A percentile compares a stretch with the other conserved stretches of the same genome.
These are phyloP conservation scores for Claviceps humidiphila DNA, from an alignment of 2,329 filamentous ascomycete genomes.

Conservation along the genomic window DNA sequence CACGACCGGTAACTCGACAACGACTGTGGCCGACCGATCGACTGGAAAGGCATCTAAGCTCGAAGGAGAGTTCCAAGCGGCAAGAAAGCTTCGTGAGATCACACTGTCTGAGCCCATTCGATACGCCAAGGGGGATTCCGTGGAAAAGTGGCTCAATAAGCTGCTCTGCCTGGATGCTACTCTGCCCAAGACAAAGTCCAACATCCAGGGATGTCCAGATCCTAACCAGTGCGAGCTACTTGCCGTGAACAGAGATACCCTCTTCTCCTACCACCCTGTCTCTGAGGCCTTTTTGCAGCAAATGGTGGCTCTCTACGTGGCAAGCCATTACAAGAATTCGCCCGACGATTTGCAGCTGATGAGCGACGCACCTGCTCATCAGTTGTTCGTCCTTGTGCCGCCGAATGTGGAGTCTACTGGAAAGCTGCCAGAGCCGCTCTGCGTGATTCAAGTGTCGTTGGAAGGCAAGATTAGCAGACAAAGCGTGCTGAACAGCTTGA, in stretches of 20 bases:
- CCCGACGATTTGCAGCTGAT: slow-evolving; percentile 97
- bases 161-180: slow-evolving; percentile 90
- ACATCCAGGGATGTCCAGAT: slow-evolving; percentile 70
- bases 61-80: slow-evolving; percentile 46
- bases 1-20: slow-evolving; percentile 31
- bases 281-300: slow-evolving; percentile 96
- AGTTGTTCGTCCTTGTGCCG: slow-evolving; percentile 86
- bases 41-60: slow-evolving; percentile 62
- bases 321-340: slow-evolving; percentile 95
- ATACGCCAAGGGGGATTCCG: slow-evolving; percentile 78
- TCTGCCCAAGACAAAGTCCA: slow-evolving; percentile 61
- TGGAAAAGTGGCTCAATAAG: slow-evolving; percentile 94
- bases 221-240: slow-evolving; percentile 84
- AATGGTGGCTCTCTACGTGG: slow-evolving; percentile 95
- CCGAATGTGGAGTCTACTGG: slow-evolving; percentile 66
- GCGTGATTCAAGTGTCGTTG: slow-evolving; percentile 84
- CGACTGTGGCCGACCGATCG: slow-evolving; percentile 61
- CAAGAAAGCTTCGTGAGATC: slow-evolving; percentile 77
- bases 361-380: slow-evolving; percentile 93
- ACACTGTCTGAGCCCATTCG: slow-evolving; percentile 88
- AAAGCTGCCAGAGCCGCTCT: slow-evolving; percentile 80
- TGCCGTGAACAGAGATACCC: slow-evolving; percentile 88
- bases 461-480: slow-evolving; percentile 91
- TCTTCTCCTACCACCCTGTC: slow-evolving; percentile 95
- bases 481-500: slow-evolving; percentile 81